Base-by-base conservation (phyloP, 768 basidiomycete genomes). In the Pluteus cervinus region DNA sequence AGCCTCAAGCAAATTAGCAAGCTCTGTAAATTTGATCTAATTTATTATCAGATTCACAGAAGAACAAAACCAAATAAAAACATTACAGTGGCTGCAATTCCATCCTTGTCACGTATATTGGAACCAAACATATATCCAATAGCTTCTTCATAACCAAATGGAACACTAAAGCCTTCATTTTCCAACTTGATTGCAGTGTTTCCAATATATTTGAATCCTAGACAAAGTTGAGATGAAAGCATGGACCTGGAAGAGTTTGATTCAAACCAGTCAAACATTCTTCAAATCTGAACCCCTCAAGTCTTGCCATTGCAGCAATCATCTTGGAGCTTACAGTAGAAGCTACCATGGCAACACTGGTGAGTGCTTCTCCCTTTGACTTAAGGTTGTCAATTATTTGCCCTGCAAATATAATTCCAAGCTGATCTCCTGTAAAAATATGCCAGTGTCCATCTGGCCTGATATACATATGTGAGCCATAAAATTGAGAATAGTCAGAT, bases 321-420 rank as follows among this genome's bases (percentile, higher is more conserved):
- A 93, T 88, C 60, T 87, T 91, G 10, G 86, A 90, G 52, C 87
- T 91, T 11, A 93, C 90, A 4, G 87, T 86, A 1, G 89, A 90
- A 4, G 86, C 87, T 5, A 91, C 80, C 77, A 93, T 86, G 2
- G 82, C 87, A 5, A 91, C 62, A 48, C 78, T 80, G 4, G 73
- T 72, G 61, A 65, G 22, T 15, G 63, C 55, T 41, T 66, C 66
- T 2, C 68, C 70, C 3, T 61, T 61, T 9, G 55, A 39, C 49
- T 64, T 66, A 53, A 68, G 71, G 3, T 51, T 44, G 22, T 71
- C 57, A 3, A 81, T 52, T 2, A 62, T 58, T 32, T 54, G 62
- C 11, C 62, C 55, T 3, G 69, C 68, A 39, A 77, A 76, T 5
- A 69, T 41, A 14, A 55, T 55, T 1, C 90, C 90, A 2, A 93